Evolutionary conservation across 306 rosid genomes (phyloP), one percentile per base, ranked within the genome.

Genomic region (Prunus padus): DNA sequence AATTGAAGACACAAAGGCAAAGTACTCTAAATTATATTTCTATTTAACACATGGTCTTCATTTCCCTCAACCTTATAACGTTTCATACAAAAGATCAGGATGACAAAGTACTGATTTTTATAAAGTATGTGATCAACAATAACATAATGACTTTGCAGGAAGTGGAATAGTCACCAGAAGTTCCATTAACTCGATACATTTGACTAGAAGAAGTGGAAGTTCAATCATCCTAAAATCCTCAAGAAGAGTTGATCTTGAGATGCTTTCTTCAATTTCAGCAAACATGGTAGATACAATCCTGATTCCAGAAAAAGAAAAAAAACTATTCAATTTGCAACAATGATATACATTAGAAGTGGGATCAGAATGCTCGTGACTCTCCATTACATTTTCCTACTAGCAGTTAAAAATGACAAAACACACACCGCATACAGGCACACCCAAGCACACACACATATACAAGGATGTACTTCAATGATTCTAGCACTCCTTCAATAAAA

Each of bases 281-380:
- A 91, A 71, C 84, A 94, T 82, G 31, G 86, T 81, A 49, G 87
- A 76, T 85, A 92, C 86, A 76, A 92, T 84, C 88, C 98, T 94
- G 81, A 20, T 80, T 26, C 28, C 28, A 26, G 28, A 26, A 26
- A 26, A 73, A 49, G 30, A 72, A 88, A 46, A 67, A n/a, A 46
- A 3, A 11, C 2, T 49, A 23, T 23, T 22, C 46, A 69, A 13
- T 28, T 49, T 19, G 31, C 19, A 50, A 19, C 13, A 19, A 69
- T 28, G 18, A 69, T 50, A 30, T 18, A 69, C 12, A 69, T 16
- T 50, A 30, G 8, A 50, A 50, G 28, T 45, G 55, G 46, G 18
- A 19, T 9, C 2, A 2, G 18, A 28, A 50, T 30, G 60, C 16
- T 8, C 18, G 16, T 25, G 31, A 25, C 13, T 59, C 64, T 25